Base-by-base conservation (phyloP, 345 rosid species). In the Arabis hirsuta region DNA sequence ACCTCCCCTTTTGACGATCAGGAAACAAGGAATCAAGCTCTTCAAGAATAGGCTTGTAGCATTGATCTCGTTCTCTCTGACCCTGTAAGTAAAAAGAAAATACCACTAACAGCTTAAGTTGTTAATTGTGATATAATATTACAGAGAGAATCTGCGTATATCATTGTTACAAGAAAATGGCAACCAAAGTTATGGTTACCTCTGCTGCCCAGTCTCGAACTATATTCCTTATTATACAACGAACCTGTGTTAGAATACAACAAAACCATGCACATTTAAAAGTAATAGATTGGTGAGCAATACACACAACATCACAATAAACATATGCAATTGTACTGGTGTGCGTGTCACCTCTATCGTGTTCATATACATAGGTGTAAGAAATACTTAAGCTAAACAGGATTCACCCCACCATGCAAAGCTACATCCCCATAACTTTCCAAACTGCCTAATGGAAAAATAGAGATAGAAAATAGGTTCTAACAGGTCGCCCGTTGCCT, bases 121-220 rank as follows among this genome's bases (percentile, higher is more conserved):
- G 43, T 55, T 59, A 53, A 31, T 59, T 41, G 43, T 55, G 62
- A 60, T 27, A 55, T 11, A 20, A 3, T 12, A 34, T 52, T 14
- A 55, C 52, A 9, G 11, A 26, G 32, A 26, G 12, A 45, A 61
- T 60, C 43, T 11, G 10, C 26, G 57, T 36, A 41, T 29, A 50
- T 44, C 24, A 3, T 45, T 38, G 43, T 44, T 46, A 67, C 38
- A 66, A 58, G 62, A 27, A 24, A 48, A 55, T 27, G 46, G 31
- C 11, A 47, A 46, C 11, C 32, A 39, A 44, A 62, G 41, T 55
- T 39, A 22, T 4, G 9, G 62, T 73, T 84, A 91, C 99, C 99
- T 95, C 99, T 52, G 83, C 90, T 53, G 96, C 99, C 99, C 99
- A 91, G 83, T 91, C 99, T 84, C 98, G 88, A 62, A 91, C 97